These are phyloP conservation scores for Dichotomocladium elegans DNA, from an alignment of 371 early-diverging fungal species.

Conservation along the genomic window DNA sequence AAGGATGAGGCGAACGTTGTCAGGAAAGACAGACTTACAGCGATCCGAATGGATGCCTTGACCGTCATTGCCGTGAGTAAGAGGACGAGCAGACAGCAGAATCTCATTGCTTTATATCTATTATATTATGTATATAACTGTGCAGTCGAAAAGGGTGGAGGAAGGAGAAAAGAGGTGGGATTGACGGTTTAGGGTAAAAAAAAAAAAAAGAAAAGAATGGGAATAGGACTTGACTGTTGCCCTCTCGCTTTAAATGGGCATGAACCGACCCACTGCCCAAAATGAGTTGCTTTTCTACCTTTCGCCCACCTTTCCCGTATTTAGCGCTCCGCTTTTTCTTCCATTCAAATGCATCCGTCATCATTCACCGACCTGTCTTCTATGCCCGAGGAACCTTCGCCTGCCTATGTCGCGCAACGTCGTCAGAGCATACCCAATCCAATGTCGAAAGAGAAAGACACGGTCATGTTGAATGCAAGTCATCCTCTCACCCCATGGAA, in stretches of 20 bases:
- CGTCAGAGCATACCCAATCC: conserved; percentile 14
- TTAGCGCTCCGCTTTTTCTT: background rate
- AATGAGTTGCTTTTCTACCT: too few species aligned
- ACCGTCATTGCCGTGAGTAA: background rate
- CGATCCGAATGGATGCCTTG: conserved; percentile 19
- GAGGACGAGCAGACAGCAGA: background rate
- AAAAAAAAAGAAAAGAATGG: conserved; percentile 9
- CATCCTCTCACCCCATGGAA: conserved; percentile 21
- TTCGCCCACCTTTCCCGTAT: too few species aligned
- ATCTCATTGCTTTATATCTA: conserved; percentile 1
- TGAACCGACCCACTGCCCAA: too few species aligned
- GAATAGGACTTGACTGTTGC: background rate
- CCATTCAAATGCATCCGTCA: conserved; percentile 2
- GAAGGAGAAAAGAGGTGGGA: conserved; percentile 5
- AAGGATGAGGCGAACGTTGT: background rate
- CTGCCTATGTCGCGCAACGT: conserved; percentile 13
- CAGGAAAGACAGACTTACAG: conserved; percentile 12
- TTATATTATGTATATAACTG: too few species aligned
- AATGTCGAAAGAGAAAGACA: conserved; percentile 10
- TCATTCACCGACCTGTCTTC: conserved; percentile 5
- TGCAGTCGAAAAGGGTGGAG: background rate
- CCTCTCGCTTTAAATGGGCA: background rate
- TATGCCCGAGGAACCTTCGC: conserved; percentile 10
- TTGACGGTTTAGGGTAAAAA: too few species aligned
- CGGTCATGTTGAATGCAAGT: conserved; percentile 7